These are phyloP conservation scores for Colletotrichum zoysiae DNA, from an alignment of 2,329 filamentous ascomycete species.

Conservation along the genomic window DNA sequence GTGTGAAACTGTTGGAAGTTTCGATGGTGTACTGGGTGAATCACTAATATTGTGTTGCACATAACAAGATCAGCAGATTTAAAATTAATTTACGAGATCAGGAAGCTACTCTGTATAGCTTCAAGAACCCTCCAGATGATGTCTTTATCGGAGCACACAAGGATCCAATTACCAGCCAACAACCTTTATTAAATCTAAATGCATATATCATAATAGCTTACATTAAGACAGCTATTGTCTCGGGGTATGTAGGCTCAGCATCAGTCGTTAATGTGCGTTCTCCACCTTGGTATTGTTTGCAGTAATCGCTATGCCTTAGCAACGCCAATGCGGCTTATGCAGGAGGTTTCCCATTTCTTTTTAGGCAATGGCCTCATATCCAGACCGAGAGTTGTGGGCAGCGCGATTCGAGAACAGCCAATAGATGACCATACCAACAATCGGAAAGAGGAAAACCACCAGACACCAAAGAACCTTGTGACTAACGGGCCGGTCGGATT, in stretches of 20 bases:
- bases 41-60: no score
- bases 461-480: slow-evolving; percentile 74
- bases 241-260: background rate
- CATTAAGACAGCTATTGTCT: no score
- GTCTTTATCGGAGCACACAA: no score
- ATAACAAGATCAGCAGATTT: no score
- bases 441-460: slow-evolving; percentile 73
- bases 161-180: no score
- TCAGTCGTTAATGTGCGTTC: background rate
- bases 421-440: slow-evolving; percentile 72
- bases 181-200: background rate
- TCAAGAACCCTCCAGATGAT: no score
- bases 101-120: no score
- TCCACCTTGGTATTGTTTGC: background rate
- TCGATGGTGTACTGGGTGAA: no score
- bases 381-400: slow-evolving; percentile 63
- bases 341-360: background rate
- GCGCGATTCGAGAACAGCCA: slow-evolving; percentile 73
- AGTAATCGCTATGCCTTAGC: rapidly evolving
- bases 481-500: slow-evolving; percentile 69
- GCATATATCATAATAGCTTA: background rate
- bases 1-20: no score
- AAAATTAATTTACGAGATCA: no score
- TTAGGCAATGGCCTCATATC: slow-evolving; percentile 65
- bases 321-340: background rate